Evolutionary conservation across 179 eudicot species (phyloP), one percentile per base, ranked within the genome.

Genomic region (Carnegiea gigantea): DNA sequence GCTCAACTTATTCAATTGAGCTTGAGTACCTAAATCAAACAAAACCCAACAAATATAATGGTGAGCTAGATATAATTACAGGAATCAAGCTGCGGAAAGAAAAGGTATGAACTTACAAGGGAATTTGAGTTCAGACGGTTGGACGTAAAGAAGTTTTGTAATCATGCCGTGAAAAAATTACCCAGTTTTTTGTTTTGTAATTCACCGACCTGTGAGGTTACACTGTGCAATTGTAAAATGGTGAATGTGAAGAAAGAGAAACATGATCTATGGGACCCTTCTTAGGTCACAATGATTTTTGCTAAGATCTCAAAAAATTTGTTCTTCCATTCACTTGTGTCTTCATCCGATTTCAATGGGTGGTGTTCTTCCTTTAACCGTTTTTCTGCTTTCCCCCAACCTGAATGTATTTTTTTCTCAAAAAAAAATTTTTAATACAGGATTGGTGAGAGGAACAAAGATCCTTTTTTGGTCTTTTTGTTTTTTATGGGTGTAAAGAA

Each of bases 101-200:
- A 78, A 60, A 60, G 70, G 53, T 21, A 28, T 12, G 51, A 75
- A 83, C 77, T 78, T 87, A 87, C 89, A 79, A 60, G 90, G 88
- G 84, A 87, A 83, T 87, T 83, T 87, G 78, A 87, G 88, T 26
- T 85, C 83, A 81, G 88, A 83, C 76, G 90, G 90, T 62, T 87
- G 88, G 46, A 85, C 79, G 59, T 85, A 64, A 38, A 87, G 86
- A 23, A 85, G 78, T 81, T 78, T 85, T 73, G 46, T 83, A 54
- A 62, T 83, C 89, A 87, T 87, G 80, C 70, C 80, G 76, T 11
- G 20, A 33, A 78, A 78, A 13, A 77, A 53, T 40, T 15, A 48
- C 71, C 71, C 44, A 49, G 57, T 40, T 40, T 40, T 40, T 40
- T 5, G 28, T 26, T 12, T 20, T 71, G 4, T n/a, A 21, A 24